Percentiles rank a stretch among this genome's conserved stretches.
phyloP scores from a whole-genome alignment of 2,329 filamentous ascomycete species.

The Cryphonectria naterciae region DNA sequence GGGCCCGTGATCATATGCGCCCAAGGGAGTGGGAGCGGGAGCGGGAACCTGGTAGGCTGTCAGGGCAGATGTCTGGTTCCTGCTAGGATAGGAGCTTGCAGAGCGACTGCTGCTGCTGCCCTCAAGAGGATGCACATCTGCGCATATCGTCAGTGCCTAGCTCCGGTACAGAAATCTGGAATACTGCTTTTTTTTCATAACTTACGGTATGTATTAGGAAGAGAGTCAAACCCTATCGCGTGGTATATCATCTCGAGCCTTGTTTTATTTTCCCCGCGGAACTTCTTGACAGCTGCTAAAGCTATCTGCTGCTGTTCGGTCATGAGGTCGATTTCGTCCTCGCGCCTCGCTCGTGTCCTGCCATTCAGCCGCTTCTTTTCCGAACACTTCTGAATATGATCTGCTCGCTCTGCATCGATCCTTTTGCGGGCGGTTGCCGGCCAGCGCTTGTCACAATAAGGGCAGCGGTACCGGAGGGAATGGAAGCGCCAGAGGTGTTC shows the following conservation, averaged over 20 bases:
- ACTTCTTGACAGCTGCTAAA: neutral
- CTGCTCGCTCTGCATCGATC: neutral
- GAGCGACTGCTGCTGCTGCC: neutral
- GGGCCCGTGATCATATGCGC: too few species aligned
- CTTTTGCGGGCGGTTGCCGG: neutral
- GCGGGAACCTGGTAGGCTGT: too few species aligned
- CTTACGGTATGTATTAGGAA: constrained; percentile 10
- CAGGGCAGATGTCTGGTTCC: neutral
- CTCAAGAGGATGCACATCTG: neutral
- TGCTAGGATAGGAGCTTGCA: too few species aligned
- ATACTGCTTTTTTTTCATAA: too few species aligned
- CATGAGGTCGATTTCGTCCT: constrained; percentile 6
- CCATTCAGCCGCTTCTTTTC: neutral
- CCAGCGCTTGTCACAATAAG: neutral
- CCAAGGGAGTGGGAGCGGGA: too few species aligned
- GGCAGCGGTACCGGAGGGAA: neutral
- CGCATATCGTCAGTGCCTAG: neutral
- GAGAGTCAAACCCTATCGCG: neutral
- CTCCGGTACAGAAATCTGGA: neutral
- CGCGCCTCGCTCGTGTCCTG: neutral
- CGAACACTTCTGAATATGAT: neutral
- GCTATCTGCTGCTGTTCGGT: neutral
- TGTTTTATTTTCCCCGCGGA: neutral
- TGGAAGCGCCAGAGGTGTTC: constrained; percentile 13
- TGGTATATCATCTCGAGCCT: neutral